These are phyloP conservation scores for Biscogniauxia marginata DNA, from an alignment of 2,329 filamentous ascomycete species.

Conservation along the genomic window DNA sequence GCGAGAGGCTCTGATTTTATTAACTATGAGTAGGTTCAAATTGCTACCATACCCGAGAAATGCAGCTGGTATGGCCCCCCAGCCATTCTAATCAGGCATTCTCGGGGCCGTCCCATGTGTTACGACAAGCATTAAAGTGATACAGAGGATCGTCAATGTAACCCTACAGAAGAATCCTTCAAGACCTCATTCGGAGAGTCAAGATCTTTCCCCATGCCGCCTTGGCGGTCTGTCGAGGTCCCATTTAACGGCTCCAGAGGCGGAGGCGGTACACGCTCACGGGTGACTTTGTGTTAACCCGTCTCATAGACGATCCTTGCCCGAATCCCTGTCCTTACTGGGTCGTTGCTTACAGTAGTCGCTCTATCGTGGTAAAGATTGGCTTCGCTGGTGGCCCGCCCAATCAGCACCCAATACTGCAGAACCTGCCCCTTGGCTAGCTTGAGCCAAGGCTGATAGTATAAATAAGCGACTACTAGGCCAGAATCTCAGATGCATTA, in stretches of 20 bases:
- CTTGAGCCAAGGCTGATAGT: background rate
- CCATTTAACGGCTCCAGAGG: background rate
- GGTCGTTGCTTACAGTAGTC: background rate
- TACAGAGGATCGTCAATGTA: background rate
- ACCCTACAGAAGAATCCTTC: background rate
- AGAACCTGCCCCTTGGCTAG: background rate
- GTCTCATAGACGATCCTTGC: background rate
- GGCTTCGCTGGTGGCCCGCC: background rate
- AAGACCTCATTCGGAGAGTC: background rate
- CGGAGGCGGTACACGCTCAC: background rate
- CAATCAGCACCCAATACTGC: background rate
- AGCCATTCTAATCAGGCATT: background rate
- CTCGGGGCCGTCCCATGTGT: background rate
- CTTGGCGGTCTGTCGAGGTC: background rate
- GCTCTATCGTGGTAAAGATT: background rate
- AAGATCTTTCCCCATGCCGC: background rate
- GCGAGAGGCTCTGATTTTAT: background rate
- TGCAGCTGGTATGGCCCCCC: no score
- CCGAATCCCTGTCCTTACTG: background rate
- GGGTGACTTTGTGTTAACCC: background rate
- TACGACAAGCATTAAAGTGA: background rate
- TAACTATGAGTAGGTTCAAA: background rate
- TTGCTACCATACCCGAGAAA: no score
- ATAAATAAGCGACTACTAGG: background rate
- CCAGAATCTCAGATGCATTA: background rate